Base-by-base conservation (phyloP, 192 early-diverging fungal genomes). In the Mycoemilia scoparia region DNA sequence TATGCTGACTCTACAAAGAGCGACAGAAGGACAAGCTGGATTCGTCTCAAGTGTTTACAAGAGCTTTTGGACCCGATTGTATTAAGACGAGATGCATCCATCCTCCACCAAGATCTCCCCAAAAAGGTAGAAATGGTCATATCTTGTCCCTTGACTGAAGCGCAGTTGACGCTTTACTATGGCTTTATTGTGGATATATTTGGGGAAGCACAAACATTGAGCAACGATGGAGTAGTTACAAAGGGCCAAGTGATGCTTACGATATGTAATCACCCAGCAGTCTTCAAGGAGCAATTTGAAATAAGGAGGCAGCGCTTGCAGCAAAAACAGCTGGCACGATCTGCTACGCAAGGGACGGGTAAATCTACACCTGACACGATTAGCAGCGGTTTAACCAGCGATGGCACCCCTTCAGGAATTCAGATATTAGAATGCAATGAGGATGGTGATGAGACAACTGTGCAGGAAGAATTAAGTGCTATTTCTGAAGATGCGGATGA, bases 71-170 rank as follows among this genome's bases (percentile, higher is more conserved):
- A 51, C n/a, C 47, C 67, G 18, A 39, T 84, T 34, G 70, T 83
- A 16, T 70, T 69, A 29, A 42, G 71, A 29, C 64, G 56, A 31
- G 70, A 77, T 35, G 40, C 50, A 1, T 28, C 29, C 3, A 45
- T 73, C 8, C 39, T 83, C 27, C 46, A 53, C 7, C 34, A 45
- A 2, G 67, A 77, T 18, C 49, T 90, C 7, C 75, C 75, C 9
- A 51, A 54, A 27, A 90, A 86, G 39, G 53, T 43, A 15, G 86
- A 90, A 37, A 79, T 64, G 39, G 43, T 76, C 3, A 69, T 90
- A 7, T 49, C 55, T n/a, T 74, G 73, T 33, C 60, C 54, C 36
- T 50, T 84, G 17, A 67, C 69, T 6, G 26, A 24, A 0, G 16
- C 70, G 27, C 84, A 90, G 39, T 36, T 43, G 15, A 21, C 36